Conservation (phyloP, 345 rosid genomes). For the Citrus reticulata region DNA sequence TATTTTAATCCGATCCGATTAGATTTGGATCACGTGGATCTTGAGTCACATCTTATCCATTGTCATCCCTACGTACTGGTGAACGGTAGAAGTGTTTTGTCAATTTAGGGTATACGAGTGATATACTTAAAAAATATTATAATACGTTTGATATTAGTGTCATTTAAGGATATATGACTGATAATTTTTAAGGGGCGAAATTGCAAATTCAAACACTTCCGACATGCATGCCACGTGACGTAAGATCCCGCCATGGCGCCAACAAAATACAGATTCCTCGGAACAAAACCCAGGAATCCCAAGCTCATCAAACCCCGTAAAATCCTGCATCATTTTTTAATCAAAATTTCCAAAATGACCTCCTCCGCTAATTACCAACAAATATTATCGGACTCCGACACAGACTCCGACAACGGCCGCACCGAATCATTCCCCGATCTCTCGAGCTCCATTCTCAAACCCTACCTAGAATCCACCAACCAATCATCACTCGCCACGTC, state of each 20-base stretch:
- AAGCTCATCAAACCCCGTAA: background rate
- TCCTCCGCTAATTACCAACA: slow-evolving; percentile 26
- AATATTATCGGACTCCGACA: slow-evolving; percentile 22
- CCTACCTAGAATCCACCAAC: slow-evolving; percentile 61
- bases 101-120: accelerated
- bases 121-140: too few relatives aligned
- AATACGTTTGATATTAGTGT: accelerated
- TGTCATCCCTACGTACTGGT: too few relatives aligned
- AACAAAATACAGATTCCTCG: background rate
- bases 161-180: too few relatives aligned
- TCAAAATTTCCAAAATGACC: slow-evolving; percentile 28
- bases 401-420: slow-evolving; percentile 62
- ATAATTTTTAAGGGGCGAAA: background rate
- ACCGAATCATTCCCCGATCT: slow-evolving; percentile 38
- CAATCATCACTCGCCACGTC: slow-evolving; percentile 27
- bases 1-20: too few relatives aligned
- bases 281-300: background rate
- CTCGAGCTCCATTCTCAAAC: slow-evolving; percentile 70
- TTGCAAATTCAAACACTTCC: background rate
- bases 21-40: too few relatives aligned
- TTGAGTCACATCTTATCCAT: too few relatives aligned
- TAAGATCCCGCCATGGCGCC: background rate
- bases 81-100: accelerated
- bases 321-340: background rate
- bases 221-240: background rate